Evolutionary conservation across 805 yeast species (phyloP), one percentile per base, ranked within the genome.

Genomic region (Kluyveromyces lactis): DNA sequence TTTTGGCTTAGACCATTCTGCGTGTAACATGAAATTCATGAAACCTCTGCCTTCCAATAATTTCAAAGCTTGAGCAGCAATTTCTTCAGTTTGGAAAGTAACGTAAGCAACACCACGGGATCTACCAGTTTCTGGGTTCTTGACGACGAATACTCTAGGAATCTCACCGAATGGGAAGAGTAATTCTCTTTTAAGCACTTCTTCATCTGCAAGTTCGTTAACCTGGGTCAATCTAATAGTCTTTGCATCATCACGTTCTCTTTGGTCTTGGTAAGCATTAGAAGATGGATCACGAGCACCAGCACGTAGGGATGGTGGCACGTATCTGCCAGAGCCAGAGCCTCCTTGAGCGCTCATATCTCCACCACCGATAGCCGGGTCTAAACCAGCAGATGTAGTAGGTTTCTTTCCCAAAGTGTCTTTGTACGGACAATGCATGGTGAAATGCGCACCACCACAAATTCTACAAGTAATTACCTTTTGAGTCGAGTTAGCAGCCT

Each of bases 101-200:
- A 89, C 94, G 64, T 86, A 92, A 4, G 97, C 97, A 64, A 90
- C 79, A 58, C 99, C 99, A 68, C 86, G 83, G 33, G 95, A 84
- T 64, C 81, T 81, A 49, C 95, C 92, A 19, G 97, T 92, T 54
- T 84, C 95, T 68, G 86, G 82, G 68, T 87, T 85, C 69, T 85
- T 83, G 44, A 87, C 87, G 43, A 92, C 72, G 47, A 82, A 81
- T 50, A 83, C 84, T 67, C 95, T 82, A 55, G 75, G 76, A 43
- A 75, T 68, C 50, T 75, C 68, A 53, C 77, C 94, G 69, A 70
- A 81, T 61, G 68, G 75, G 47, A 71, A 75, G 54, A 81, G 72
- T 54, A 92, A 75, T 58, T 81, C 81, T 52, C 67, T 68, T 56
- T 89, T 77, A 53, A 92, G 67, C 66, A 79, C 80, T 48, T 77